These are phyloP conservation scores for Monilinia vaccinii-corymbosi DNA, from an alignment of 2,329 filamentous ascomycete genomes.

Conservation along the genomic window DNA sequence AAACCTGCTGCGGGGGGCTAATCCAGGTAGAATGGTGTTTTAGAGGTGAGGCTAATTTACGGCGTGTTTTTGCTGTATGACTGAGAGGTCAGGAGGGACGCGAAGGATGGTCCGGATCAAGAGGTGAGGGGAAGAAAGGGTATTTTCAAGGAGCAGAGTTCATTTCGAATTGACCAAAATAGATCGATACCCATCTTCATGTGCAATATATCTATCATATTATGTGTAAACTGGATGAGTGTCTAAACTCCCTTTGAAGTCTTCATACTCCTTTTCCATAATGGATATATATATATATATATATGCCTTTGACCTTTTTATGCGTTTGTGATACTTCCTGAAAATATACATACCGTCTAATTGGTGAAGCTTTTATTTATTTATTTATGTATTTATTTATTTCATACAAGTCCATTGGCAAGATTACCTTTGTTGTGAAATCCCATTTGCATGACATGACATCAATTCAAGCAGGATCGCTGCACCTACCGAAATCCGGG, in stretches of 20 bases:
- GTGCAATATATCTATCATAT: neutral
- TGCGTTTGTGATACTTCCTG: no score
- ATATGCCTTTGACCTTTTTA: neutral
- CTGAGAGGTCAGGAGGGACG: neutral
- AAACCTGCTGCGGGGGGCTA: conserved; percentile 3
- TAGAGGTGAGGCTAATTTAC: neutral
- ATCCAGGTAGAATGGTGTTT: conserved; percentile 11
- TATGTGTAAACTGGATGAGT: neutral
- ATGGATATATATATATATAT: neutral
- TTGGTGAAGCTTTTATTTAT: neutral
- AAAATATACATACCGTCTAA: neutral
- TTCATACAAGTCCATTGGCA: no score
- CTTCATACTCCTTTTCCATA: neutral
- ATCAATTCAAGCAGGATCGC: neutral
- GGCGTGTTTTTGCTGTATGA: neutral
- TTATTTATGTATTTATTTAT: neutral
- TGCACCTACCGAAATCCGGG: neutral
- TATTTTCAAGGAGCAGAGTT: neutral
- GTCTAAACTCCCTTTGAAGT: neutral
- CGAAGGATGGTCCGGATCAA: neutral
- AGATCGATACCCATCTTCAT: conserved; percentile 7
- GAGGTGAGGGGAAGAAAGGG: neutral
- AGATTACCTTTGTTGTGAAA: no score
- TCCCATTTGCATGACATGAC: neutral
- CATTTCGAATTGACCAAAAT: neutral